Percentiles rank a stretch among this genome's conserved stretches.
phyloP scores from a whole-genome alignment of 345 rosid species.

The Salix koriyanagi region DNA sequence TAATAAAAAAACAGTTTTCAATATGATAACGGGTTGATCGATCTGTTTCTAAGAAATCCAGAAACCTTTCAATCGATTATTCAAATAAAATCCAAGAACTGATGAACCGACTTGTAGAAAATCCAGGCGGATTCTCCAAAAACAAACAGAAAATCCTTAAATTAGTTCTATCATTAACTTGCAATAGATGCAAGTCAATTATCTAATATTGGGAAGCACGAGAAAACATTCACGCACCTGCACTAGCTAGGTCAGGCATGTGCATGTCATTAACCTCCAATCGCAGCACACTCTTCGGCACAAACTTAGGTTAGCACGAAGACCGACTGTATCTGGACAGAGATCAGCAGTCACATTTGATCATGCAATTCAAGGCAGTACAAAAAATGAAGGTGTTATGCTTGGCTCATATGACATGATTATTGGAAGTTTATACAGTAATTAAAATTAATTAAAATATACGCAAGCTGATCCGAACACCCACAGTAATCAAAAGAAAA shows the following conservation, averaged over 20 bases:
- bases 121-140: not conserved
- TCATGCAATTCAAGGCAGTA: no score
- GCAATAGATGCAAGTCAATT: not conserved
- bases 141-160: not conserved
- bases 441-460: fast-evolving
- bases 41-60: no score
- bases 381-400: no score
- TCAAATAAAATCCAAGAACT: no score
- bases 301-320: not conserved
- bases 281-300: not conserved
- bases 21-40: no score
- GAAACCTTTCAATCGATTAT: no score
- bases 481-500: no score
- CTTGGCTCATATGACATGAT: no score
- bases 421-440: fast-evolving
- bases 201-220: not conserved
- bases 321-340: not conserved
- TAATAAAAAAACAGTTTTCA: no score
- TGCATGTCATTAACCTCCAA: not conserved
- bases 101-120: no score
- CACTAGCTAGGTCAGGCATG: not conserved
- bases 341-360: not conserved
- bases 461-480: no score
- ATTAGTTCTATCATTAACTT: not conserved
- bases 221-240: not conserved